Evolutionary conservation across 257 asterid species (phyloP).

Genomic region (Solanum corneliomulleri): DNA sequence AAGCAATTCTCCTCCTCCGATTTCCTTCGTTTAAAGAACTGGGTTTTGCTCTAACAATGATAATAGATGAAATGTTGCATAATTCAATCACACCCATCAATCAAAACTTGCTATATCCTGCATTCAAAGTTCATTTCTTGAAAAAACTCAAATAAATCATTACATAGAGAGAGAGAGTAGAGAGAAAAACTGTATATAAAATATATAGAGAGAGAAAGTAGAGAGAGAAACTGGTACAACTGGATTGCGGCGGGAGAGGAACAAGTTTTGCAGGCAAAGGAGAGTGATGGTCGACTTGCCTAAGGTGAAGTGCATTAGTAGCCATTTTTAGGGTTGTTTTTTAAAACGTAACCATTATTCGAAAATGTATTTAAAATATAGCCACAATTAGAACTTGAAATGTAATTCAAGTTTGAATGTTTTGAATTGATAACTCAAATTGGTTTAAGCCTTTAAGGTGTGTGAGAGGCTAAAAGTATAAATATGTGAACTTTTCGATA

Average conservation of each 20-base stretch:
- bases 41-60: slow-evolving; percentile 28
- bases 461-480: too few relatives aligned
- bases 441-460: too few relatives aligned
- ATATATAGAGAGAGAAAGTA: background rate
- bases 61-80: slow-evolving; percentile 39
- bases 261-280: background rate
- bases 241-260: background rate
- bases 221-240: background rate
- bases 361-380: background rate
- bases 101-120: background rate
- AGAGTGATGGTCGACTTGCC: background rate
- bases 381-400: too few relatives aligned
- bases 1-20: slow-evolving; percentile 18
- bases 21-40: slow-evolving; percentile 8
- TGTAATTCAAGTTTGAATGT: too few relatives aligned
- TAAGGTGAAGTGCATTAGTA: background rate
- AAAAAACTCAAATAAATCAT: background rate
- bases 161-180: background rate
- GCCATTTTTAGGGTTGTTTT: background rate
- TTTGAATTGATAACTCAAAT: too few relatives aligned
- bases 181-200: background rate
- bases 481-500: too few relatives aligned
- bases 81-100: slow-evolving; percentile 66
- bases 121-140: background rate
- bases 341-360: background rate